Percentiles rank a stretch among this genome's conserved stretches.
Evolutionary conservation across 2,329 filamentous ascomycete species (phyloP).

Genomic region (Rugonectria rugulosa): DNA sequence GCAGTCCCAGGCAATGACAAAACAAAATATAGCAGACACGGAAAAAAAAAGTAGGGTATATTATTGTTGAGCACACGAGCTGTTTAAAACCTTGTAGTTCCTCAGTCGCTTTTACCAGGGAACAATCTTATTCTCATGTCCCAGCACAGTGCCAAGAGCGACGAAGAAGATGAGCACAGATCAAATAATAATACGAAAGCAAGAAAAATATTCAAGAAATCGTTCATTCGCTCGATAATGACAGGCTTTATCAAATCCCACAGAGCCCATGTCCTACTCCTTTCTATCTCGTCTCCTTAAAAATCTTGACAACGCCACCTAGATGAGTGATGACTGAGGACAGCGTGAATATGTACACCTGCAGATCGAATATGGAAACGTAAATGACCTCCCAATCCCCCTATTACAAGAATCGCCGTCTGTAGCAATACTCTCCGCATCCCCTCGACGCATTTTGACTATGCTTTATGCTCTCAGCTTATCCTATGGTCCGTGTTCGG

Average conservation of each 20-base stretch:
- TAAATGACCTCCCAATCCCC: constrained; percentile 23
- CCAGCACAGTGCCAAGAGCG: too few relatives aligned
- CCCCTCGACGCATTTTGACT: too few relatives aligned
- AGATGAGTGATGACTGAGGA: constrained; percentile 27
- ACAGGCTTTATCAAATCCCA: constrained; percentile 12
- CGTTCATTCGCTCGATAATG: constrained; percentile 22
- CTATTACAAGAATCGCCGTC: constrained; percentile 19
- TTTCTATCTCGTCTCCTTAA: background rate
- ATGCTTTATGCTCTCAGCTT: constrained; percentile 56
- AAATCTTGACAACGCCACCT: constrained; percentile 36
- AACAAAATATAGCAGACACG: too few relatives aligned
- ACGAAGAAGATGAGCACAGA: too few relatives aligned
- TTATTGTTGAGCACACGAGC: too few relatives aligned
- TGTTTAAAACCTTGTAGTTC: too few relatives aligned
- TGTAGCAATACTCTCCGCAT: constrained; percentile 16
- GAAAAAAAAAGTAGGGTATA: too few relatives aligned
- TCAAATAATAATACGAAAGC: constrained; percentile 28
- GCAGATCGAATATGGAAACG: constrained; percentile 21
- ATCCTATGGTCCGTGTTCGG: constrained; percentile 55
- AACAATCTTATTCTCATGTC: too few relatives aligned
- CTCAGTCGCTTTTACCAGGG: background rate
- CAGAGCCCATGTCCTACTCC: constrained; percentile 16
- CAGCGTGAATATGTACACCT: constrained; percentile 27
- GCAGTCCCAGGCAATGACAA: background rate
- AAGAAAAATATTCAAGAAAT: constrained; percentile 10